A percentile compares a stretch with the other conserved stretches of the same genome.
These are phyloP conservation scores for Suillus tomentosus DNA, from an alignment of 768 basidiomycete genomes.

Conservation along the genomic window DNA sequence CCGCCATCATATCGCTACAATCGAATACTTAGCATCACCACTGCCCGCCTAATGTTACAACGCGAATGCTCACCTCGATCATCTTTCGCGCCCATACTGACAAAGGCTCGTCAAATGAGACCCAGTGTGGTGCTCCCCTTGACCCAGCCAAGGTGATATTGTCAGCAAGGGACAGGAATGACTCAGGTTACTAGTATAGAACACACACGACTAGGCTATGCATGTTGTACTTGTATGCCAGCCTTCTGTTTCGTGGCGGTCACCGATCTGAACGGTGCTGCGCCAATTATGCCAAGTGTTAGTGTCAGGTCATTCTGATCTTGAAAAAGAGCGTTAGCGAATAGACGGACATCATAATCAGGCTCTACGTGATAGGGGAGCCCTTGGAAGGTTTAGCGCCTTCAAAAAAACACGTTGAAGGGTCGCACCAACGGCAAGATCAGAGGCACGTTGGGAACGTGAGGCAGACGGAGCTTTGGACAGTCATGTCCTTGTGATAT, in stretches of 20 bases:
- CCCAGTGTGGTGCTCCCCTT: neutral
- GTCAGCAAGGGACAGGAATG: neutral
- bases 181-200: neutral
- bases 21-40: slow-evolving; percentile 22
- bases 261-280: neutral
- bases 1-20: slow-evolving; percentile 28
- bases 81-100: neutral
- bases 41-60: slow-evolving; percentile 8
- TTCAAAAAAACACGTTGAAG: slow-evolving; percentile 21
- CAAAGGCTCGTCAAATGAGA: neutral
- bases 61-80: neutral
- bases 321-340: neutral
- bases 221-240: neutral
- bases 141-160: neutral
- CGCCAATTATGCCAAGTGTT: neutral
- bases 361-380: neutral
- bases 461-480: slow-evolving; percentile 15
- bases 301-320: neutral
- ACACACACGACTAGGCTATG: neutral
- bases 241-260: neutral
- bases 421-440: slow-evolving; percentile 16
- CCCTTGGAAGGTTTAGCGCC: slow-evolving; percentile 5
- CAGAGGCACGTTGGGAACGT: slow-evolving; percentile 25
- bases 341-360: neutral
- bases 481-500: slow-evolving; percentile 5